Base-by-base conservation (phyloP, 768 basidiomycete species). In the Calocera cornea region DNA sequence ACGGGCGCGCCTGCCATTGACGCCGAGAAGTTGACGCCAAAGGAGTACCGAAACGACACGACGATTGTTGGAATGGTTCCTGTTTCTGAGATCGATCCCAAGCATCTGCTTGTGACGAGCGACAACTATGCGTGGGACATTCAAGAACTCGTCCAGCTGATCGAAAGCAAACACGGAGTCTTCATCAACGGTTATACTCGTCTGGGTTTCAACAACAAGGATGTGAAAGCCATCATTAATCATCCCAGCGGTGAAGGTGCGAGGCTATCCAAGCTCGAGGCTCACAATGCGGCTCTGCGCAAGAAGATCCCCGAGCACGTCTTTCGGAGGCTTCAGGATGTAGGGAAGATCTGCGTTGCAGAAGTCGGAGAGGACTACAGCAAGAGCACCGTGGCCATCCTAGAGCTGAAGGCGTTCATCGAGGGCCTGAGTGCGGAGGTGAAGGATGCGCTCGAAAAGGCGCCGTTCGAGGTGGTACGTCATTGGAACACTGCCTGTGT, bases 381-480 rank as follows among this genome's bases (percentile, higher is more conserved):
- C 54, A 14, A 22, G 54, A 60, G 54, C 31, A 60, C 54, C 5
- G 54, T 2, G 31, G 54, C 54, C 27, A 60, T 60, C 10, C 8
- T 60, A 10, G 54, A 27, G 27, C 54, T 60, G 54, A 60, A 60
- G 54, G 14, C 54, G 16, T 60, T 5, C 22, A 14, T 60, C 2
- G 54, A 60, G 14, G 7, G 10, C 14, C 11, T 60, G 31, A 11
- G 14, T 16, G 14, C 24, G 10, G 16, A 27, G 27, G 19, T 60
- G 14, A 60, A 60, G 54, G 31, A 29, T 31, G 54, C 54, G 5
- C 31, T 60, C 14, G 54, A 60, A 19, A 60, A 60, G 54, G 54
- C 54, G 5, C 54, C 54, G 10, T 60, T 60, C 54, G 54, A 60
- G 22, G 54, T 60, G 54, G 54, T 60, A 16, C 54, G 54, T 60